A percentile compares a stretch with the other conserved stretches of the same genome.
These are phyloP conservation scores for Plasmopara viticola DNA, from an alignment of 352 stramenopile genomes.

Conservation along the genomic window DNA sequence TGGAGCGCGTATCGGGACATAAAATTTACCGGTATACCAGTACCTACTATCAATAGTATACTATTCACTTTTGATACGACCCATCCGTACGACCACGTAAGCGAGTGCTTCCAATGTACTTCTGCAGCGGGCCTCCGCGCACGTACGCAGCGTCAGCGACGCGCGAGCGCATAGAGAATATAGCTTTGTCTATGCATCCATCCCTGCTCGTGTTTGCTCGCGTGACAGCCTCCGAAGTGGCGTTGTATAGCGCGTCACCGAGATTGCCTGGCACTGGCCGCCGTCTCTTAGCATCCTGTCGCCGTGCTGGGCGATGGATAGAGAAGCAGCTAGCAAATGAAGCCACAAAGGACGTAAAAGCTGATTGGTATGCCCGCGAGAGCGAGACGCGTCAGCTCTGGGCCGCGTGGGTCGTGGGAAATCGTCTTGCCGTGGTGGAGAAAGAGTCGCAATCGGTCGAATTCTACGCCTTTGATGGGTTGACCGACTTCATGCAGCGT, in stretches of 20 bases:
- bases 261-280: slow-evolving; percentile 25
- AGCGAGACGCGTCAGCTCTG: slow-evolving; percentile 33
- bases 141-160: slow-evolving; percentile 32
- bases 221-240: slow-evolving; percentile 35
- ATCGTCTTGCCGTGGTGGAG: slow-evolving; percentile 63
- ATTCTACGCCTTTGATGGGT: slow-evolving; percentile 65
- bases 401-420: slow-evolving; percentile 42
- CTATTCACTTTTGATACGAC: not conserved
- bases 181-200: slow-evolving; percentile 50
- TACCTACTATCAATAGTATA: not conserved
- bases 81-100: slow-evolving; percentile 12
- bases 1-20: too few relatives aligned
- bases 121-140: slow-evolving; percentile 62
- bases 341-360: not conserved
- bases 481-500: slow-evolving; percentile 20
- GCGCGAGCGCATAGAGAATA: slow-evolving; percentile 32
- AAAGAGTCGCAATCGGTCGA: slow-evolving; percentile 49
- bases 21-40: not conserved
- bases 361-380: slow-evolving; percentile 7
- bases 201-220: slow-evolving; percentile 46
- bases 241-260: slow-evolving; percentile 41
- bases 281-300: slow-evolving; percentile 33
- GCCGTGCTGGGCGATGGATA: slow-evolving; percentile 25
- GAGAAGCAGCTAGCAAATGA: slow-evolving; percentile 10
- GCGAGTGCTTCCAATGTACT: slow-evolving; percentile 42